phyloP scores from a whole-genome alignment of 225 moss, liverwort and hornwort genomes.

The Sphagnum contortum region DNA sequence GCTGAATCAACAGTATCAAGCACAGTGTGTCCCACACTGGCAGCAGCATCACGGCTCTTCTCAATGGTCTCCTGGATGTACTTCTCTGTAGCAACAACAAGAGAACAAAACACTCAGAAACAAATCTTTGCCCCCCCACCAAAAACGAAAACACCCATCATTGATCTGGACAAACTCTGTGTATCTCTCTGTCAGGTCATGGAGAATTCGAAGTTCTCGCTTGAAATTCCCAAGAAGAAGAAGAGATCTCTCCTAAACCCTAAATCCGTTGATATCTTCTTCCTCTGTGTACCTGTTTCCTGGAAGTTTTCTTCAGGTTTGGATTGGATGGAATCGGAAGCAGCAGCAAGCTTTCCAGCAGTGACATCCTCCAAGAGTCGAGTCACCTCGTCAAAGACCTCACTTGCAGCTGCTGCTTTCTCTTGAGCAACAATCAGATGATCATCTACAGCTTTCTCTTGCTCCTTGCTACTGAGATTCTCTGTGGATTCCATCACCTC shows the following conservation, averaged over 20 bases:
- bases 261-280: too few relatives aligned
- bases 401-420: constrained; percentile 25
- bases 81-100: constrained; percentile 13
- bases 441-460: constrained; percentile 16
- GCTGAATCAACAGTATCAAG: background rate
- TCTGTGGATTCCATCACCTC: constrained; percentile 26
- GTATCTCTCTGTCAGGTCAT: background rate
- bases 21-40: constrained; percentile 14
- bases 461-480: constrained; percentile 26
- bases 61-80: constrained; percentile 26
- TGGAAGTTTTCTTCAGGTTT: background rate
- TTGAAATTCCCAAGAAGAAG: background rate
- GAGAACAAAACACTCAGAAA: background rate
- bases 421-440: constrained; percentile 26
- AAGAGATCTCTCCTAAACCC: too few relatives aligned
- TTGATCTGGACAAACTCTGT: too few relatives aligned
- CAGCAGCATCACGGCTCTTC: constrained; percentile 29
- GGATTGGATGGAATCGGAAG: background rate
- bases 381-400: constrained; percentile 41
- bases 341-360: constrained; percentile 10
- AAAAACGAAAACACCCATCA: too few relatives aligned
- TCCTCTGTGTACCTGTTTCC: too few relatives aligned
- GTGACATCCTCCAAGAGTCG: constrained; percentile 33
- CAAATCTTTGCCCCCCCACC: too few relatives aligned
- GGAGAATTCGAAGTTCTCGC: background rate